Evolutionary conservation across 805 yeast species (phyloP).

Genomic region (Wickerhamiella domercqiae): DNA sequence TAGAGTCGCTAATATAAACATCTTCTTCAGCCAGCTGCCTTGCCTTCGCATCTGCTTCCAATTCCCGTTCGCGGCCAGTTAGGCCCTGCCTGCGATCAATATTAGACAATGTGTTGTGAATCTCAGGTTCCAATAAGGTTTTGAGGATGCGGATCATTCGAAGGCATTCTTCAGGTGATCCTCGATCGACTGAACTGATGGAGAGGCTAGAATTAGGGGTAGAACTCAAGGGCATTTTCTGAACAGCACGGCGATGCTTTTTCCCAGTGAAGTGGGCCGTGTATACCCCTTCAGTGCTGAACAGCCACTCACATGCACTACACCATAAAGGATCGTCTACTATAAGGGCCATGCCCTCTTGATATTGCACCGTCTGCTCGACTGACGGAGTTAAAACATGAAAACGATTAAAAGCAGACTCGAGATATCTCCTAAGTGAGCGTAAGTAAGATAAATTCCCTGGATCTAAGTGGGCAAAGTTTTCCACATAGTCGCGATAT

Average conservation of each 20-base stretch:
- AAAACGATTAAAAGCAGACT: neutral
- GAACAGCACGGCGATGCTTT: conserved; percentile 45
- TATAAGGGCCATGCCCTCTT: too few species aligned
- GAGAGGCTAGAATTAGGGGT: conserved; percentile 1
- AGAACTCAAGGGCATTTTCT: conserved; percentile 4
- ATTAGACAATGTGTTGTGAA: conserved; percentile 40
- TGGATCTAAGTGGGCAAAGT: conserved; percentile 26
- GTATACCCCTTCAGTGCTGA: conserved; percentile 50
- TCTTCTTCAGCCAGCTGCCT: conserved; percentile 13
- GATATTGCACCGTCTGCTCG: neutral
- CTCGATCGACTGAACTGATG: conserved; percentile 21
- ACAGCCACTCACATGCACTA: conserved; percentile 43
- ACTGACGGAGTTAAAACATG: neutral
- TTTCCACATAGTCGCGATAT: conserved; percentile 37
- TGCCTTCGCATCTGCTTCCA: conserved; percentile 12
- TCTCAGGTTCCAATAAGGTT: conserved; percentile 26
- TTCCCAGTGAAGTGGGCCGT: conserved; percentile 58
- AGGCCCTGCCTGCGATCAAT: conserved; percentile 51
- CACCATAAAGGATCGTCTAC: conserved; percentile 35
- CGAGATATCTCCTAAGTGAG: neutral
- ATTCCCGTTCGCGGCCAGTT: conserved; percentile 28
- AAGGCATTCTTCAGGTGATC: conserved; percentile 7
- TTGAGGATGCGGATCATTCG: conserved; percentile 25
- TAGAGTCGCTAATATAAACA: conserved; percentile 21
- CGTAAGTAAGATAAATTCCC: conserved; percentile 12